Percentiles rank a stretch among this genome's conserved stretches.
Conservation (phyloP, 257 asterid species). For the Fraxinus cuspidata region DNA sequence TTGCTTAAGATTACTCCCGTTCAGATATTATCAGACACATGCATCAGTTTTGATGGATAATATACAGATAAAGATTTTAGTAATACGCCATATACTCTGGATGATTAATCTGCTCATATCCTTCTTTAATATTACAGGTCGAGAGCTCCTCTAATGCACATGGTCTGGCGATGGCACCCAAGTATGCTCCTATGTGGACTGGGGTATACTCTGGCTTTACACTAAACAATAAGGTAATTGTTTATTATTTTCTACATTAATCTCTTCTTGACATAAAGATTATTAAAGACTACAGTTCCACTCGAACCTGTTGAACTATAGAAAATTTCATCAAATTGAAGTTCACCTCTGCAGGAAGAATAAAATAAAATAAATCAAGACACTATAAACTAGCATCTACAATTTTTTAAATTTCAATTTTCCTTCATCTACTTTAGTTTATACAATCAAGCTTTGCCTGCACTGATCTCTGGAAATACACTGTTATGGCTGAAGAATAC, state of each 20-base stretch:
- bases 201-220: slow-evolving; percentile 48
- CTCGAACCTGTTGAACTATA: background rate
- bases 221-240: slow-evolving; percentile 54
- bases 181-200: slow-evolving; percentile 51
- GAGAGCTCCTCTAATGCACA: slow-evolving; percentile 46
- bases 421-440: background rate
- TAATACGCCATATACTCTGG: background rate
- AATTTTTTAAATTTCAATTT: background rate
- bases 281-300: background rate
- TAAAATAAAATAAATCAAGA: background rate
- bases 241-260: background rate
- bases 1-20: background rate
- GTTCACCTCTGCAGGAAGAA: background rate
- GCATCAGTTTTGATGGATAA: background rate
- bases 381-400: background rate
- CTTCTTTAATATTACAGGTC: slow-evolving; percentile 37
- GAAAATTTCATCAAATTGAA: background rate
- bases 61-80: background rate
- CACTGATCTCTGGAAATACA: background rate
- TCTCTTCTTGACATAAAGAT: background rate
- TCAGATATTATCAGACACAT: background rate
- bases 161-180: slow-evolving; percentile 45
- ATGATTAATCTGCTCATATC: background rate
- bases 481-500: too few relatives aligned
- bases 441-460: background rate